A percentile compares a stretch with the other conserved stretches of the same genome.
Conservation (phyloP, 108 stramenopile species). For the Discostella pseudostelligera region DNA sequence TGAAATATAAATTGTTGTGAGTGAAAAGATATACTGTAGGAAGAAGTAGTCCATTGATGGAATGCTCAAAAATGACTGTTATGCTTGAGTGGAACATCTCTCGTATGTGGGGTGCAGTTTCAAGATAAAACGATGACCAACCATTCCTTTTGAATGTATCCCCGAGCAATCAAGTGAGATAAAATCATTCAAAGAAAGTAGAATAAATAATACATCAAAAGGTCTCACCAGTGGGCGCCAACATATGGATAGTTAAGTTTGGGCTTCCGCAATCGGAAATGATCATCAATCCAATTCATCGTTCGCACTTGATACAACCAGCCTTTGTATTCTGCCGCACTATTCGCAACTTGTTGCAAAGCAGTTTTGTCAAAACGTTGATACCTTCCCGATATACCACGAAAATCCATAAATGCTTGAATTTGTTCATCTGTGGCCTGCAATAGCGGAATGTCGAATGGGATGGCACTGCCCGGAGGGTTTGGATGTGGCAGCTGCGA, state of each 20-base stretch:
- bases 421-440: conserved; percentile 30
- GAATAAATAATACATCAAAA: neutral
- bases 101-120: conserved; percentile 34
- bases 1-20: conserved; percentile 22
- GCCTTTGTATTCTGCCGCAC: conserved; percentile 41
- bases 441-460: conserved; percentile 33
- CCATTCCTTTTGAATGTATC: conserved; percentile 25
- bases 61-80: conserved; percentile 25
- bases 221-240: conserved; percentile 33
- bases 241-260: conserved; percentile 41
- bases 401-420: conserved; percentile 22
- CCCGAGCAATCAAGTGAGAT: neutral
- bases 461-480: conserved; percentile 28
- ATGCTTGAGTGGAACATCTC: conserved; percentile 35
- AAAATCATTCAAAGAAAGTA: neutral
- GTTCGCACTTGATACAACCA: conserved; percentile 23
- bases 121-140: conserved; percentile 41
- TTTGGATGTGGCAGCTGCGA: conserved; percentile 41
- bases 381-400: neutral
- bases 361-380: neutral
- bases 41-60: conserved; percentile 28
- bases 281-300: conserved; percentile 41
- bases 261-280: conserved; percentile 26
- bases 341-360: conserved; percentile 23
- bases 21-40: conserved; percentile 27